These are phyloP conservation scores for Neolentinus lepideus DNA, from an alignment of 1,284 basidiomycete genomes.

Conservation along the genomic window DNA sequence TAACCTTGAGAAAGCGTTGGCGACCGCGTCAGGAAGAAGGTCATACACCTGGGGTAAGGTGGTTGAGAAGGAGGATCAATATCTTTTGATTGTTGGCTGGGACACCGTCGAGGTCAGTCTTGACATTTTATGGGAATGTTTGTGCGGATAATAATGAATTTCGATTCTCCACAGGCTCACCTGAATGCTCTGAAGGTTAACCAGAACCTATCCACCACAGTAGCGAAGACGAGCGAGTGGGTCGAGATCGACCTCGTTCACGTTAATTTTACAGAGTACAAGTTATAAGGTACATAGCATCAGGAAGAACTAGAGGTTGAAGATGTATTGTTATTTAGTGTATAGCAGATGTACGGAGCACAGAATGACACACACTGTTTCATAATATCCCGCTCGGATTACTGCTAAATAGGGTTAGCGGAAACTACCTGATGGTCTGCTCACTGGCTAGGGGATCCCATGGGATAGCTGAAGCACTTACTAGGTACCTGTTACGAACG, in stretches of 20 bases:
- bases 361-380: too few relatives aligned
- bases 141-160: not conserved
- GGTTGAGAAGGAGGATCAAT: slow-evolving; percentile 13
- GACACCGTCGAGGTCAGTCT: slow-evolving; percentile 19
- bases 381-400: too few relatives aligned
- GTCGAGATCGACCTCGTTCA: slow-evolving; percentile 24
- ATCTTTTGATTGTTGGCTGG: slow-evolving; percentile 24
- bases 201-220: slow-evolving; percentile 16
- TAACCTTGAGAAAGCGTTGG: slow-evolving; percentile 7
- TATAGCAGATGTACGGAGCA: too few relatives aligned
- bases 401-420: too few relatives aligned
- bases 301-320: too few relatives aligned
- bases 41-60: slow-evolving; percentile 16
- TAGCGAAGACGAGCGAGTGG: slow-evolving; percentile 18
- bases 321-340: too few relatives aligned
- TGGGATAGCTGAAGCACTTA: too few relatives aligned
- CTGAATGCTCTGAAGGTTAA: slow-evolving; percentile 20
- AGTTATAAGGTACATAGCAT: not conserved
- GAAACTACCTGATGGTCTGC: too few relatives aligned
- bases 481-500: too few relatives aligned
- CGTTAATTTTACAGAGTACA: slow-evolving; percentile 14
- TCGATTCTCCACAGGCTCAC: slow-evolving; percentile 18
- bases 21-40: slow-evolving; percentile 20
- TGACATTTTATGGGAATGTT: not conserved
- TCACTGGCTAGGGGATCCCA: too few relatives aligned